Evolutionary conservation across 2,329 filamentous ascomycete genomes (phyloP), one percentile per base, ranked within the genome.

Genomic region (Pseudogymnoascus sp.): DNA sequence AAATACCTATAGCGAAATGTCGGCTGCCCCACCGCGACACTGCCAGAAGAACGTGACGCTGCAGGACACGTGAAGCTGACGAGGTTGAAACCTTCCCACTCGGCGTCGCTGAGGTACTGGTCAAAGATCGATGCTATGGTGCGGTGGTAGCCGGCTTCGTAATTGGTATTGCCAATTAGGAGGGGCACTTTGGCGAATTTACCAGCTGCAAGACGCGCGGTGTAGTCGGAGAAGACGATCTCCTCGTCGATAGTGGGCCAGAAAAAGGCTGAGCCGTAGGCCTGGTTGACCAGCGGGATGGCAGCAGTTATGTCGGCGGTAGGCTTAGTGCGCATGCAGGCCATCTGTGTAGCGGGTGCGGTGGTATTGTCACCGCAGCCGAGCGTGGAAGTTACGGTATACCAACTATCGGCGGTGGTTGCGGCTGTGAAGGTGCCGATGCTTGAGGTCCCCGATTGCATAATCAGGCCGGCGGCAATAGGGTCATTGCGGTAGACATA

Each of bases 1-100:
- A 74, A 70, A 50, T 72, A 76, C 8, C 73, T 67, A 59, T 76
- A 76, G 41, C 74, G 65, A 72, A 73, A 76, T 0, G 71, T 73
- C 2, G 74, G 71, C n/a, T 68, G 68, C 0, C 67, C 67, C 1
- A 62, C 63, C 9, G 68, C 58, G 2, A 72, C 43, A 25, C 66
- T 66, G 18, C 63, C 61, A 57, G 72, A 68, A 50, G 71, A 67
- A 30, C 67, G 60, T 59, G 66, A 59, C 7, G 69, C 70, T 6
- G 66, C 62, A 6, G 73, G 71, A 63, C 74, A 75, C 30, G 65
- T 78, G 57, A 73, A 75, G 2, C 61, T 65, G 25, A 66, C 60
- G 6, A 70, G 60, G 47, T 47, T 47, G 20, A 47, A 47, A 6
- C 41, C 41, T 2, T 47, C 41, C 41, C 41, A 47, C 14, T 47